Evolutionary conservation across 345 rosid genomes (phyloP).

Genomic region (Citrus unshiu): DNA sequence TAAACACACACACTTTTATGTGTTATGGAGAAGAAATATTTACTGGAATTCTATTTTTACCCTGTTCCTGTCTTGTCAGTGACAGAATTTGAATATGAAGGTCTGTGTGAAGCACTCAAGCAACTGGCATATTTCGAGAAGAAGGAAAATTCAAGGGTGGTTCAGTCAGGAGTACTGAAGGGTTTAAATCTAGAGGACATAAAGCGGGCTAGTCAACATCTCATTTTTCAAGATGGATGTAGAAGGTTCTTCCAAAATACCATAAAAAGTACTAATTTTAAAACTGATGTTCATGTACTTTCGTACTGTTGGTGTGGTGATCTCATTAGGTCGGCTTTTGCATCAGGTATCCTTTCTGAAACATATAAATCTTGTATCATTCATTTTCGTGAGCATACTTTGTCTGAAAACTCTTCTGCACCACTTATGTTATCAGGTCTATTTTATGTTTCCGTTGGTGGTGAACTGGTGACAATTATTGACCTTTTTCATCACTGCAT

Average conservation of each 20-base stretch:
- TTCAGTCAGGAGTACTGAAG: slow-evolving; percentile 46
- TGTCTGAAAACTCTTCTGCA: neutral
- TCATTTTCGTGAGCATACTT: neutral
- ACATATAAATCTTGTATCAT: neutral
- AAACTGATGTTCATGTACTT: slow-evolving; percentile 37
- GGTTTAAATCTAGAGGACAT: slow-evolving; percentile 50
- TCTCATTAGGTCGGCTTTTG: slow-evolving; percentile 48
- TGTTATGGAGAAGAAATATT: neutral
- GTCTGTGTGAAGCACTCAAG: slow-evolving; percentile 40
- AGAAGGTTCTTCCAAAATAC: slow-evolving; percentile 35
- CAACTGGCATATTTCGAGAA: slow-evolving; percentile 44
- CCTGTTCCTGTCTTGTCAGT: slow-evolving; percentile 15
- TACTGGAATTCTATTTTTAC: slow-evolving; percentile 1
- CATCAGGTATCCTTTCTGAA: slow-evolving; percentile 36
- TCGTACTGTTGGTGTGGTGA: slow-evolving; percentile 62
- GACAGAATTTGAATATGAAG: slow-evolving; percentile 28
- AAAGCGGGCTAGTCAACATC: slow-evolving; percentile 37
- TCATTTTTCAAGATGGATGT: slow-evolving; percentile 54
- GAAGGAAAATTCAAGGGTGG: slow-evolving; percentile 45
- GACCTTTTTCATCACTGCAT: neutral
- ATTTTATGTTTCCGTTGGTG: neutral
- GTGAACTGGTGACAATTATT: neutral
- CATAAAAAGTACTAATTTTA: slow-evolving; percentile 23
- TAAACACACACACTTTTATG: neutral
- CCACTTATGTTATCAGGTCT: neutral